Base-by-base conservation (phyloP, 2,329 filamentous ascomycete genomes). In the Rugonectria rugulosa region DNA sequence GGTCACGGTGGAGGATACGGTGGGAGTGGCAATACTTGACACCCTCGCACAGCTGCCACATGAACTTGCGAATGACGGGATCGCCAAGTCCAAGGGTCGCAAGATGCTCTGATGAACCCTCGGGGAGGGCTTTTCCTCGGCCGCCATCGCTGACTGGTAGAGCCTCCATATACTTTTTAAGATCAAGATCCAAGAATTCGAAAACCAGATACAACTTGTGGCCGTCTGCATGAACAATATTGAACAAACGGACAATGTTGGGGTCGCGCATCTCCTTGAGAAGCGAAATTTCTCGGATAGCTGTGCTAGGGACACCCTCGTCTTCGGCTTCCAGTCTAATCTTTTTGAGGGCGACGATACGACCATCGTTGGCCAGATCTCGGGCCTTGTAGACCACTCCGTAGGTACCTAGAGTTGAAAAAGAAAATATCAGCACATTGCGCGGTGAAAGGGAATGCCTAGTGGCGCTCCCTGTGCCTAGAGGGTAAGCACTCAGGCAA, bases 101-200 rank as follows among this genome's bases (percentile, higher is more conserved):
- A 51, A 91, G 77, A 50, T 84, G 81, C 45, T 84, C 72, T 19
- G 83, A 85, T 40, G 88, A 85, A 43, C 90, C 91, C 65, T 94
- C 90, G 8, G 92, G 92, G 45, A 97, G 80, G 36, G 91, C 84
- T 78, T 93, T 95, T 68, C 91, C 92, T 56, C 92, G 87, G 34
- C 92, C 92, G 64, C 92, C 92, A 69, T 96, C 90, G 69, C 83
- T 88, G 55, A 94, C 87, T 4, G 92, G 92, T 37, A 96, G 83
- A 6, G 92, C 85, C 75, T 97, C 92, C 92, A 97, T 97, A 76
- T 96, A 97, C 75, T 96, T 96, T 80, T 97, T 97, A 66, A 97
- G 80, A 69, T 97, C 92, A 54, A 94, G 82, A 70, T 96, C 92
- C 64, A 97, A 88, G 75, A 91, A 97, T 73, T 97, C 92, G 62